phyloP scores from a whole-genome alignment of 805 yeast genomes.

The Metschnikowia cubensis region DNA sequence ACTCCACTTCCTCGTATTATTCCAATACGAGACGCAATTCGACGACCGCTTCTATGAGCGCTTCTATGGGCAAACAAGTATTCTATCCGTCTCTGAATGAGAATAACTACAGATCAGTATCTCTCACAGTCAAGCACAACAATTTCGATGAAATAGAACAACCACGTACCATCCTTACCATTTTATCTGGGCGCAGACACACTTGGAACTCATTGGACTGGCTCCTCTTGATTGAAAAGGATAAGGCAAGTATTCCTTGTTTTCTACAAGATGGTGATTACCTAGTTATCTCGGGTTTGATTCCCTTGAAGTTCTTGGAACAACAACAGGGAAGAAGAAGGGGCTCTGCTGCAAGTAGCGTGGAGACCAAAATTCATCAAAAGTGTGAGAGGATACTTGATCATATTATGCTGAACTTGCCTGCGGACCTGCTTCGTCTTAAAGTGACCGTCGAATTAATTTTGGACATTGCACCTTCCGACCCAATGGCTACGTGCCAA shows the following conservation, averaged over 20 bases:
- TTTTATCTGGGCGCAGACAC: constrained; percentile 39
- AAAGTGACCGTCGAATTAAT: constrained; percentile 41
- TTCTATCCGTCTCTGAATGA: constrained; percentile 34
- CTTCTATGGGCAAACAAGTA: constrained; percentile 10
- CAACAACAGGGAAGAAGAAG: constrained; percentile 10
- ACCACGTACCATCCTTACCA: constrained; percentile 32
- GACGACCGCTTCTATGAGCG: constrained; percentile 3
- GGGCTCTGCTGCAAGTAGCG: constrained; percentile 9
- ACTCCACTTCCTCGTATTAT: constrained; percentile 23
- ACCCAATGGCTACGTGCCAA: constrained; percentile 6
- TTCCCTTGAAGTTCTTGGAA: constrained; percentile 24
- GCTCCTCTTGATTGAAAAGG: constrained; percentile 24
- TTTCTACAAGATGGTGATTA: constrained; percentile 39
- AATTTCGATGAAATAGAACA: constrained; percentile 22
- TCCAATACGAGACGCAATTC: constrained; percentile 10
- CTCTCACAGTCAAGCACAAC: constrained; percentile 44
- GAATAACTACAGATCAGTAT: constrained; percentile 39
- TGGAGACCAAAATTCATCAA: constrained; percentile 18
- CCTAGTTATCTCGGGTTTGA: constrained; percentile 32
- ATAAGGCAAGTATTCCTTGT: constrained; percentile 7
- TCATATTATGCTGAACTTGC: constrained; percentile 18
- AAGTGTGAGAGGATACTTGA: constrained; percentile 22
- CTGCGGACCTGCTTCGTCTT: constrained; percentile 21
- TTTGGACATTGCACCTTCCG: constrained; percentile 18
- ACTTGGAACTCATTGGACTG: constrained; percentile 43